phyloP scores from a whole-genome alignment of 2,329 filamentous ascomycete genomes.

The Colletotrichum plurivorum region DNA sequence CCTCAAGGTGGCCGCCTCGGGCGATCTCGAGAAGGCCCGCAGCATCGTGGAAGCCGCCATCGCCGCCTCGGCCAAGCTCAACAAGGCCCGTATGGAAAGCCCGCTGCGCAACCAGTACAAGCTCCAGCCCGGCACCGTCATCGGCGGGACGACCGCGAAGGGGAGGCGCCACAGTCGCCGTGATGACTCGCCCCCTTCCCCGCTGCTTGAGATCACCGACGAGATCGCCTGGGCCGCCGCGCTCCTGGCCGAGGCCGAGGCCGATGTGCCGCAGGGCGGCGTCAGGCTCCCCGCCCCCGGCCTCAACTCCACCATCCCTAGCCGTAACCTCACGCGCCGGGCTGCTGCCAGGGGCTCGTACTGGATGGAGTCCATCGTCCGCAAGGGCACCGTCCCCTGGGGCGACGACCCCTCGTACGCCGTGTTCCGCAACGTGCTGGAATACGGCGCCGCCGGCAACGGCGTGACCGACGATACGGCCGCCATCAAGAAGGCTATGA shows the following conservation, averaged over 20 bases:
- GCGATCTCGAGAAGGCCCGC: conserved; percentile 36
- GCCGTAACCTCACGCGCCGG: background rate
- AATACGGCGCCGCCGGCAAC: conserved; percentile 67
- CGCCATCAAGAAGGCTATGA: conserved; percentile 43
- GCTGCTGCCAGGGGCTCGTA: background rate
- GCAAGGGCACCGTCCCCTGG: conserved; percentile 2
- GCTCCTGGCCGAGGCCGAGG: conserved; percentile 44
- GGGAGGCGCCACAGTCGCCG: no score
- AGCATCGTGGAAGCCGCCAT: conserved; percentile 40
- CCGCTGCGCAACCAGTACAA: conserved; percentile 6
- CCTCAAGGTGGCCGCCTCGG: conserved; percentile 5
- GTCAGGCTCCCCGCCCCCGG: background rate
- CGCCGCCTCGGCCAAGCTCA: conserved; percentile 18
- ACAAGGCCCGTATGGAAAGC: conserved; percentile 23
- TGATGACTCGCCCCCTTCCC: background rate
- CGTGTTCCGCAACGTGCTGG: conserved; percentile 69
- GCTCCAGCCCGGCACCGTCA: background rate
- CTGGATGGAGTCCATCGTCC: conserved; percentile 16
- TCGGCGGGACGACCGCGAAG: no score
- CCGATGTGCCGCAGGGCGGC: background rate
- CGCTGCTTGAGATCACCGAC: conserved; percentile 40
- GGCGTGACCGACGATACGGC: conserved; percentile 53
- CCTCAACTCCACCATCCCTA: no score
- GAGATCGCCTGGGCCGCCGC: conserved; percentile 45
- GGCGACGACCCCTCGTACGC: conserved; percentile 57